Evolutionary conservation across 2,329 filamentous ascomycete genomes (phyloP).

Genomic region (Diatrype stigma): DNA sequence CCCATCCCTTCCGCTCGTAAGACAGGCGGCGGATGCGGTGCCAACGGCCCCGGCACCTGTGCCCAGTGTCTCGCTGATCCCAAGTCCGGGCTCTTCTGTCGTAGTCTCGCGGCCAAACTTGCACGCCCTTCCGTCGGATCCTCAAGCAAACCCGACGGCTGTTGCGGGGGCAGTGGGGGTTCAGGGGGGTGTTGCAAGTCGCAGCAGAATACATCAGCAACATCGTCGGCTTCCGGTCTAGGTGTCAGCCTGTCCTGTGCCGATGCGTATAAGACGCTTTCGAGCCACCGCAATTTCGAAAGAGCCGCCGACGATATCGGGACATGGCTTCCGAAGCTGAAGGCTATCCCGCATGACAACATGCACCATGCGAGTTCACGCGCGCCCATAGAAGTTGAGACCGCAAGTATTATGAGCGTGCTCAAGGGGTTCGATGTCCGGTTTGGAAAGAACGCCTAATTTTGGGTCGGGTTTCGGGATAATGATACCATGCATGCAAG

Average conservation of each 20-base stretch:
- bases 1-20: slow-evolving; percentile 19
- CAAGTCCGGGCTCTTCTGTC: slow-evolving; percentile 78
- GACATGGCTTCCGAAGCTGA: slow-evolving; percentile 72
- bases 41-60: slow-evolving; percentile 73
- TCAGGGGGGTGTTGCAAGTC: slow-evolving; percentile 66
- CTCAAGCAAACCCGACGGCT: slow-evolving; percentile 24
- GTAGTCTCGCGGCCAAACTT: slow-evolving; percentile 67
- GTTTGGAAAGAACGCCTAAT: slow-evolving; percentile 50
- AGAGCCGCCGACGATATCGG: slow-evolving; percentile 68
- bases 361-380: slow-evolving; percentile 33
- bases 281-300: slow-evolving; percentile 72
- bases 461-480: not conserved
- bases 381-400: slow-evolving; percentile 72
- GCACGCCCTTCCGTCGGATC: slow-evolving; percentile 32
- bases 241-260: slow-evolving; percentile 66
- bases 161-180: slow-evolving; percentile 55
- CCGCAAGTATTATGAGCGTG: slow-evolving; percentile 82
- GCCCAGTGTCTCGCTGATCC: slow-evolving; percentile 74
- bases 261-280: slow-evolving; percentile 73
- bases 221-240: slow-evolving; percentile 28
- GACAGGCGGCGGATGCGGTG: slow-evolving; percentile 45
- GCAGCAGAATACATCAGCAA: slow-evolving; percentile 25
- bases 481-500: no score
- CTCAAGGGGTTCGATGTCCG: slow-evolving; percentile 74
- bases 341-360: slow-evolving; percentile 45